phyloP scores from a whole-genome alignment of 129 eudicot species.

The Kitagawia praeruptora region DNA sequence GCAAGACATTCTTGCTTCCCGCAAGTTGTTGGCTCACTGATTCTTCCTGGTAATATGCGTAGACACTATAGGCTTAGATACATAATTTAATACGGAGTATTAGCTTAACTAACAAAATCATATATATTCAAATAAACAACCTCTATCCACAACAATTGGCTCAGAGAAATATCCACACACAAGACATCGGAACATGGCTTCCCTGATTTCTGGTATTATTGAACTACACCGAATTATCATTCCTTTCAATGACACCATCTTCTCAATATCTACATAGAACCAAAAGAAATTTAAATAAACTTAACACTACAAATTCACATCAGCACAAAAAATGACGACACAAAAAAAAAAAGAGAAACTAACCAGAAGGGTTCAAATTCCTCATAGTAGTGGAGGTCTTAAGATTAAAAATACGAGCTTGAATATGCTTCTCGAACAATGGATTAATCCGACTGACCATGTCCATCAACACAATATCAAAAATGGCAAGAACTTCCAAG shows the following conservation, averaged over 20 bases:
- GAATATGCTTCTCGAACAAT: conserved; percentile 77
- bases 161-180: conserved; percentile 86
- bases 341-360: conserved; percentile 1
- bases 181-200: conserved; percentile 78
- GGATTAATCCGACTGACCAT: conserved; percentile 66
- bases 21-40: conserved; percentile 73
- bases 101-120: not conserved
- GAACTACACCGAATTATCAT: conserved; percentile 86
- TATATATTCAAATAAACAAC: conserved; percentile 16
- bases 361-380: conserved; percentile 86
- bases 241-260: conserved; percentile 95
- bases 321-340: not conserved
- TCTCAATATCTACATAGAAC: conserved; percentile 67
- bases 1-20: conserved; percentile 79
- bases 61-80: not conserved
- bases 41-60: conserved; percentile 45
- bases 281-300: not conserved
- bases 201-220: conserved; percentile 65
- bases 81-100: not conserved
- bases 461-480: conserved; percentile 87
- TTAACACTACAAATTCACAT: not conserved
- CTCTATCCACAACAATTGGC: conserved; percentile 80
- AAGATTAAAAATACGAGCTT: conserved; percentile 72
- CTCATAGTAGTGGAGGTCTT: conserved; percentile 73
- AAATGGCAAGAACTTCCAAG: conserved; percentile 78